Conservation (phyloP, 345 rosid genomes). For the Nephelium lappaceum region DNA sequence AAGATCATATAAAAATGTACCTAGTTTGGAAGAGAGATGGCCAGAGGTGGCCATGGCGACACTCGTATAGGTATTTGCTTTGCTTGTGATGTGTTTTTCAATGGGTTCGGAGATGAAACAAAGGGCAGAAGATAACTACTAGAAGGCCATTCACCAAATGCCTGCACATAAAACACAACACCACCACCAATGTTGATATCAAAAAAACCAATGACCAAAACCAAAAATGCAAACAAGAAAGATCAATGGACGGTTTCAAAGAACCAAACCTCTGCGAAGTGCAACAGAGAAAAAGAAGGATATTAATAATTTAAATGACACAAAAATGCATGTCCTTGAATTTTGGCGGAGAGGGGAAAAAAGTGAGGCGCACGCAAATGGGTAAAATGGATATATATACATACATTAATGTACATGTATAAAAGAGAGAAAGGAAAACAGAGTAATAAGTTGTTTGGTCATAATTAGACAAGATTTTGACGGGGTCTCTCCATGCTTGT, state of each 20-base stretch:
- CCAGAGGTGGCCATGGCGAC: constrained; percentile 43
- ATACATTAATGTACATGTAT: background rate
- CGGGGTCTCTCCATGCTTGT: constrained; percentile 21
- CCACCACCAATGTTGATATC: background rate
- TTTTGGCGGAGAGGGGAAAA: constrained; percentile 23
- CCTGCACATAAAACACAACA: constrained; percentile 29
- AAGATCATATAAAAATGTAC: constrained; percentile 11
- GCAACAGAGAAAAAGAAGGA: constrained; percentile 25
- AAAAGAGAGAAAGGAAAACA: background rate
- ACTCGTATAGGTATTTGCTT: constrained; percentile 23
- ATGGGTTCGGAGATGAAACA: constrained; percentile 33
- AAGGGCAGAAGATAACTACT: constrained; percentile 34
- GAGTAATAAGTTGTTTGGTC: background rate
- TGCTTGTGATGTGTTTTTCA: constrained; percentile 9
- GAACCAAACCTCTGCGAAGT: constrained; percentile 51
- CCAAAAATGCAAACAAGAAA: background rate
- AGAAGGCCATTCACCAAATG: constrained; percentile 42
- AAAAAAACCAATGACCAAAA: background rate
- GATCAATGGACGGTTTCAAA: background rate
- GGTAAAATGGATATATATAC: background rate
- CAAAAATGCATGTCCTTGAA: constrained; percentile 25
- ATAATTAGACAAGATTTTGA: constrained; percentile 13
- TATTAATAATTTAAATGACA: constrained; percentile 26
- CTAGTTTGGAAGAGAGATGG: constrained; percentile 29
- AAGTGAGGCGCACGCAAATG: constrained; percentile 25